Percentiles rank a stretch among this genome's conserved stretches.
phyloP scores from a whole-genome alignment of 2,329 filamentous ascomycete species.

The Talaromyces islandicus region DNA sequence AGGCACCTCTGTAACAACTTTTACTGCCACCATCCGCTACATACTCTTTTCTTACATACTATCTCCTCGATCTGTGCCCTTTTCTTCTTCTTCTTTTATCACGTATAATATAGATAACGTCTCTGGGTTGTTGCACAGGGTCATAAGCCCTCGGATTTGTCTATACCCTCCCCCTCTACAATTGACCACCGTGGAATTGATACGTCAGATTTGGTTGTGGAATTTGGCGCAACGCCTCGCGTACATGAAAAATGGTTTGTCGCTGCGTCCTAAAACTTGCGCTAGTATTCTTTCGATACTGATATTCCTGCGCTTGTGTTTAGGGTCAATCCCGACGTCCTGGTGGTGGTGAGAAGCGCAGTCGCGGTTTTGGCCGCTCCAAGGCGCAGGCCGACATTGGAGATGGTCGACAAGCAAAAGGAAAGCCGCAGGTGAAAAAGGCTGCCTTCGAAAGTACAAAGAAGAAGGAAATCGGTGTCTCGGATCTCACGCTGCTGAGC shows the following conservation, averaged over 20 bases:
- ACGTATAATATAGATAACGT: neutral
- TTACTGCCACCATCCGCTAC: neutral
- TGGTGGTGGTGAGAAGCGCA: conserved; percentile 37
- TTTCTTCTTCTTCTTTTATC: neutral
- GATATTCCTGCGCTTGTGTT: neutral
- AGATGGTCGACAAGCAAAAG: conserved; percentile 39
- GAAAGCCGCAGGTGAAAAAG: conserved; percentile 75
- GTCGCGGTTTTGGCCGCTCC: conserved; percentile 36
- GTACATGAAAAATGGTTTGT: conserved; percentile 28
- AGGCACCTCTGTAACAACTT: neutral
- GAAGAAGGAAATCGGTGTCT: conserved; percentile 99
- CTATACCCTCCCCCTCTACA: neutral
- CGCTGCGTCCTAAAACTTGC: neutral
- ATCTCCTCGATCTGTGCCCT: neutral
- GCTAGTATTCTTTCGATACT: neutral
- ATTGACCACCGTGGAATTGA: conserved; percentile 14
- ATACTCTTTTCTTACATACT: neutral
- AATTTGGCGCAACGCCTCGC: conserved; percentile 24
- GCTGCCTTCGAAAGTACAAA: conserved; percentile 92
- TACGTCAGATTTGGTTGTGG: conserved; percentile 24
- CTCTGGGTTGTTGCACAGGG: neutral
- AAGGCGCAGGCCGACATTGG: conserved; percentile 37
- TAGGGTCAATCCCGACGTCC: conserved; percentile 41
- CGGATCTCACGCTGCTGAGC: conserved; percentile 92
- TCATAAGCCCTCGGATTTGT: neutral